Evolutionary conservation across 2,329 filamentous ascomycete species (phyloP), one percentile per base, ranked within the genome.

Genomic region (Lachnellula cervina): DNA sequence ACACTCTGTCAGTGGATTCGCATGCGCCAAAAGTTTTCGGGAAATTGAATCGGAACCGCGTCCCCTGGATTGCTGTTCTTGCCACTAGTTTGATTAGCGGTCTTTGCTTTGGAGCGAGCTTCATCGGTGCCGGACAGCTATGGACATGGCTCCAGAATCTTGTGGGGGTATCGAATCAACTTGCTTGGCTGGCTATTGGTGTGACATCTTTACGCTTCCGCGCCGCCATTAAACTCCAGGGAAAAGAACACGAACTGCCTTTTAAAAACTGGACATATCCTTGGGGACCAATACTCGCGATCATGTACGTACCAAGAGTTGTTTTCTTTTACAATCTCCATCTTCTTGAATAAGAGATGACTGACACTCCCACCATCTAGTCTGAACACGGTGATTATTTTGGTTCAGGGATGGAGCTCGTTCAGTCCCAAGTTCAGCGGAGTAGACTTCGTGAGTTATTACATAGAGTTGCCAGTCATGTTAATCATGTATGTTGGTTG

Each of bases 201-300:
- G 74, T 87, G 52, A 79, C 84, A 0, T 86, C 82, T 0, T 71
- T 87, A n/a, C 81, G 84, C 25, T 87, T 87, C 73, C 81, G 84
- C 25, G 70, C 74, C 3, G 84, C 75, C 4, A 71, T 87, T 52
- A 73, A 74, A 47, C 66, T 71, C 2, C 84, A 87, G 60, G 79
- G 78, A n/a, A 78, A 83, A 49, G 80, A 82, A 7, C 80, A 85
- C 56, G 74, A 80, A 0, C 74, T 87, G 0, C 83, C 84, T 0
- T 87, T 83, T 71, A 80, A 78, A 58, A 87, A 87, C 64, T 86
- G 81, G 80, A 85, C 83, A 0, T 86, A 87, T 58, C 84, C 84
- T 0, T 79, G 74, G 55, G 83, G 84, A 0, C 83, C 84, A 0
- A 77, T 80, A 66, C 64, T 81, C 17, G 79, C 77, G 5, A 75